Conservation (phyloP, 495 filamentous ascomycete species). For the Physcia stellaris region DNA sequence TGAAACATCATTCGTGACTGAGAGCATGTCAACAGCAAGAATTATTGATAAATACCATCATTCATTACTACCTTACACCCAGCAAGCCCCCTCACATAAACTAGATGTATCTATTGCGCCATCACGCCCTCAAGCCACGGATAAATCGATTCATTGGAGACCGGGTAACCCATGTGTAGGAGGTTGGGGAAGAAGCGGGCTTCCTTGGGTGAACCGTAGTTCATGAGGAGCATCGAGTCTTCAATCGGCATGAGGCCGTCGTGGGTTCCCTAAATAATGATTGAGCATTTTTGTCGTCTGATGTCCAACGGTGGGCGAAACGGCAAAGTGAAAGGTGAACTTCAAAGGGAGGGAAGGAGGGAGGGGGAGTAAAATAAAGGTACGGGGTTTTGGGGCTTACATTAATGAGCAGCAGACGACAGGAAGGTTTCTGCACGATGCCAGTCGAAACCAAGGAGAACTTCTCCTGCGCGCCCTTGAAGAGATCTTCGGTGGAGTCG, state of each 20-base stretch:
- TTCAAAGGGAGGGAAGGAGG: neutral
- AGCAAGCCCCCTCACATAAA: no score
- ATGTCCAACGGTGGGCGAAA: no score
- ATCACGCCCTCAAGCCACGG: slow-evolving; percentile 3
- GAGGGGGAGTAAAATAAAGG: neutral
- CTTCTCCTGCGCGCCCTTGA: slow-evolving; percentile 45
- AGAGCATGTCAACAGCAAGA: no score
- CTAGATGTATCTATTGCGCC: no score
- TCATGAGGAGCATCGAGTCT: slow-evolving; percentile 53
- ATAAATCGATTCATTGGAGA: neutral
- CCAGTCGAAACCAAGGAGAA: slow-evolving; percentile 64
- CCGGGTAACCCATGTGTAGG: slow-evolving; percentile 5
- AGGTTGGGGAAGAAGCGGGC: slow-evolving; percentile 16
- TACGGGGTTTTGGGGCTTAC: slow-evolving; percentile 22
- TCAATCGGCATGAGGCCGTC: slow-evolving; percentile 70
- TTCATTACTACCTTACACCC: no score
- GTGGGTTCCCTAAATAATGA: slow-evolving; percentile 43
- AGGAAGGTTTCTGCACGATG: slow-evolving; percentile 47
- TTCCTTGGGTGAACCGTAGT: slow-evolving; percentile 63
- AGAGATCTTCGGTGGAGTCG: slow-evolving; percentile 41
- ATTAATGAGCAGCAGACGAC: slow-evolving; percentile 54
- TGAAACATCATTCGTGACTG: no score
- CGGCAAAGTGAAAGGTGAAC: no score
- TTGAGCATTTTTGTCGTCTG: no score
- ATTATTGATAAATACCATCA: no score